Evolutionary conservation across 2,329 filamentous ascomycete genomes (phyloP), one percentile per base, ranked within the genome.

Genomic region (Monosporascus sp.): DNA sequence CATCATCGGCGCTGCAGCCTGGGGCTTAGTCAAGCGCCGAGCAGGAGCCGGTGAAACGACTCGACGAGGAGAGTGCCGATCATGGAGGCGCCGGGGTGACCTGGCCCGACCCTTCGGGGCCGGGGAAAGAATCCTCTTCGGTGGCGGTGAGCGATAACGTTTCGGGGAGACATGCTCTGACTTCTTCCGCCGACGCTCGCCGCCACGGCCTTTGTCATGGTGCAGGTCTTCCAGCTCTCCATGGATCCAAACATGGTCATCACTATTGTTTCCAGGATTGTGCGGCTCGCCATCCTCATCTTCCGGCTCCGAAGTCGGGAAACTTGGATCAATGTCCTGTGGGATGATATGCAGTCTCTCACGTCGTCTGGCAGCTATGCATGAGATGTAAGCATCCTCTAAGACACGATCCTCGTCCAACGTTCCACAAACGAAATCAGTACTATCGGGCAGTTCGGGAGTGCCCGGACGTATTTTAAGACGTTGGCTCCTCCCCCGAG

Each of bases 391-490:
- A 1, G 90, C 93, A 61, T 92, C 90, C 68, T 99, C 94, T n/a
- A 97, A 74, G 3, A 91, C 90, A 45, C 90, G 86, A 65, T 99
- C 94, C 71, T 99, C 94, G 60, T 99, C 94, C 20, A 99, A 78
- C 1, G 94, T 99, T 54, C 94, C 94, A 65, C 94, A 97, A n/a
- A 99, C 94, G 61, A 99, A 99, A 70, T 99, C 94, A 15, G 94
- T 97, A 71, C 92, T 97, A 70, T 99, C 94, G 1, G 94, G 94
- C 11, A 99, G 78, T 66, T 96, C 90, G 2, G 90, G 89, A 1
- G 88, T 89, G 24, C 80, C 79, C 39, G 83, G 80, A 22, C 86
- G 86, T 60, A 86, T 83, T 57, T 79, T 82, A 47, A 78, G 75
- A 15, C 69, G 75, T 50, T 62, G 66, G 48, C 67, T 58, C 63